Evolutionary conservation across 257 asterid genomes (phyloP).

Genomic region (Nicotiana knightiana): DNA sequence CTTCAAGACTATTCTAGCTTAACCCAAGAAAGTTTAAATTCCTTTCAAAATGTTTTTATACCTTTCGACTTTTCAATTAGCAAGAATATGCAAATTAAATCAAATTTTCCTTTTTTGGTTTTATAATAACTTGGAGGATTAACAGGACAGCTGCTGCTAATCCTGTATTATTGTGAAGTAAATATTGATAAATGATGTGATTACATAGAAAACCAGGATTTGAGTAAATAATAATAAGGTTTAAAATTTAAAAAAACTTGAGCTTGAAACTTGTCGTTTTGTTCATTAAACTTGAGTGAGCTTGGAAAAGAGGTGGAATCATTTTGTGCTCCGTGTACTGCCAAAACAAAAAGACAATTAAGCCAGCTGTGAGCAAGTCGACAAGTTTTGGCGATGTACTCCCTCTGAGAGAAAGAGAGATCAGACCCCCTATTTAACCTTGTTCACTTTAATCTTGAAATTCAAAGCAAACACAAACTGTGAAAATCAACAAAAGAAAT

Average conservation of each 20-base stretch:
- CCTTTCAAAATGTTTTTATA: background rate
- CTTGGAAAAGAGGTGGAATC: background rate
- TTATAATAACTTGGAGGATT: background rate
- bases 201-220: background rate
- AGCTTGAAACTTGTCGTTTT: background rate
- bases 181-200: background rate
- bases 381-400: conserved; percentile 1
- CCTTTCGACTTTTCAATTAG: no score
- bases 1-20: background rate
- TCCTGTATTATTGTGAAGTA: background rate
- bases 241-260: background rate
- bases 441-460: background rate
- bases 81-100: no score
- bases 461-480: no score
- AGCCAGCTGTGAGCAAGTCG: background rate
- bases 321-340: background rate
- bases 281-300: background rate
- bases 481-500: no score
- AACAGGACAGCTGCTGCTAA: background rate
- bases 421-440: background rate
- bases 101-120: no score
- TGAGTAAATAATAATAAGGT: no score
- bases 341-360: conserved; percentile 11
- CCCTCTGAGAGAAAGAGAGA: background rate
- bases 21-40: background rate